Conservation (phyloP, 176 grass and related monocot species). For the Saccharum spontaneum region DNA sequence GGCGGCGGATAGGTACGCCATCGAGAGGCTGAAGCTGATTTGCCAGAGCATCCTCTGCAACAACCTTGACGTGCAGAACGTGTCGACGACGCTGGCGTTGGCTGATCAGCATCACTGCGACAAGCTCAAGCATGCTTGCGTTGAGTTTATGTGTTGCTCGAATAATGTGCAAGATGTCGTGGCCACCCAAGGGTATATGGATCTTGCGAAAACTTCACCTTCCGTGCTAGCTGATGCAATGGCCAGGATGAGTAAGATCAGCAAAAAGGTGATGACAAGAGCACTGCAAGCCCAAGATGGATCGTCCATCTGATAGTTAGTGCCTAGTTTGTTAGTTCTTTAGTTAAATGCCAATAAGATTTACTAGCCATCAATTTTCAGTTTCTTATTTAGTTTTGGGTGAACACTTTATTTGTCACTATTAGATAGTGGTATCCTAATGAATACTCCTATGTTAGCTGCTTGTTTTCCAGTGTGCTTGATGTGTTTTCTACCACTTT, state of each 20-base stretch:
- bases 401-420: no score
- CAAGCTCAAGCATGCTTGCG: not conserved
- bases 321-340: not conserved
- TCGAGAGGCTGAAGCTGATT: not conserved
- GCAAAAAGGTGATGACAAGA: not conserved
- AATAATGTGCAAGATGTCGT: not conserved
- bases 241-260: not conserved
- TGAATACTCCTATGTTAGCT: not conserved
- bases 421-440: not conserved
- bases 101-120: not conserved
- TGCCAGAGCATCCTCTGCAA: constrained; percentile 13
- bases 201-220: not conserved
- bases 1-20: not conserved
- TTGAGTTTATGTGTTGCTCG: not conserved
- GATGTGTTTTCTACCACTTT: not conserved
- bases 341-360: not conserved
- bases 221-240: not conserved
- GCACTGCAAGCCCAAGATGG: not conserved
- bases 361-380: not conserved
- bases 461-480: not conserved
- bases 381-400: not conserved
- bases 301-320: not conserved
- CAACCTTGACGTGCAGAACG: not conserved
- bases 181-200: not conserved
- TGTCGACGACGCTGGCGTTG: not conserved